Evolutionary conservation across 2,329 filamentous ascomycete species (phyloP).

Genomic region (Aspergillus cejpii): DNA sequence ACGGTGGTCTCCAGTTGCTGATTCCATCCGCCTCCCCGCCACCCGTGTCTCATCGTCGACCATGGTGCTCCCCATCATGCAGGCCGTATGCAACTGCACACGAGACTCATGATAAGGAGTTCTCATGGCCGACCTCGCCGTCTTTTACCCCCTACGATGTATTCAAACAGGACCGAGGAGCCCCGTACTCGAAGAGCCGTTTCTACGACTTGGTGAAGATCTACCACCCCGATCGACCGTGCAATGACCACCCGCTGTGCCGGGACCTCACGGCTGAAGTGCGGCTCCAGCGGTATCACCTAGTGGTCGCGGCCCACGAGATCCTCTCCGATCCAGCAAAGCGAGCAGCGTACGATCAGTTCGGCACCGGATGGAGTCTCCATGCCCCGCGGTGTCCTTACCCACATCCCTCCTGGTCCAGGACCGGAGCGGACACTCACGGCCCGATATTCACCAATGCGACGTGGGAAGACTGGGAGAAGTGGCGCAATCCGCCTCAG

Average conservation of each 20-base stretch:
- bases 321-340: slow-evolving; percentile 76
- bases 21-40: slow-evolving; percentile 18
- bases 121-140: slow-evolving; percentile 41
- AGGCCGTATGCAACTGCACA: slow-evolving; percentile 33
- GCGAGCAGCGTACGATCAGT: slow-evolving; percentile 72
- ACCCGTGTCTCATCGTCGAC: slow-evolving; percentile 25
- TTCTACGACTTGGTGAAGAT: slow-evolving; percentile 92
- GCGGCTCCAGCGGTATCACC: slow-evolving; percentile 79
- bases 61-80: slow-evolving; percentile 15
- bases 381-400: slow-evolving; percentile 32
- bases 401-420: slow-evolving; percentile 17
- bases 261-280: slow-evolving; percentile 52
- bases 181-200: slow-evolving; percentile 70
- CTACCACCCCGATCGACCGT: slow-evolving; percentile 78
- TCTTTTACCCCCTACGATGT: slow-evolving; percentile 78
- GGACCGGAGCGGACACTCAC: slow-evolving; percentile 17
- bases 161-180: slow-evolving; percentile 55
- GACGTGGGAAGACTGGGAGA: slow-evolving; percentile 97
- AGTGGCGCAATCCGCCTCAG: slow-evolving; percentile 58
- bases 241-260: slow-evolving; percentile 38
- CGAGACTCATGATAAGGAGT: slow-evolving; percentile 24
- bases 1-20: slow-evolving; percentile 34
- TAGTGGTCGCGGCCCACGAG: slow-evolving; percentile 80
- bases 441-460: slow-evolving; percentile 62
- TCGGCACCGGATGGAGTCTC: slow-evolving; percentile 71